phyloP scores from a whole-genome alignment of 2,329 filamentous ascomycete species.

The Nemania sp. region DNA sequence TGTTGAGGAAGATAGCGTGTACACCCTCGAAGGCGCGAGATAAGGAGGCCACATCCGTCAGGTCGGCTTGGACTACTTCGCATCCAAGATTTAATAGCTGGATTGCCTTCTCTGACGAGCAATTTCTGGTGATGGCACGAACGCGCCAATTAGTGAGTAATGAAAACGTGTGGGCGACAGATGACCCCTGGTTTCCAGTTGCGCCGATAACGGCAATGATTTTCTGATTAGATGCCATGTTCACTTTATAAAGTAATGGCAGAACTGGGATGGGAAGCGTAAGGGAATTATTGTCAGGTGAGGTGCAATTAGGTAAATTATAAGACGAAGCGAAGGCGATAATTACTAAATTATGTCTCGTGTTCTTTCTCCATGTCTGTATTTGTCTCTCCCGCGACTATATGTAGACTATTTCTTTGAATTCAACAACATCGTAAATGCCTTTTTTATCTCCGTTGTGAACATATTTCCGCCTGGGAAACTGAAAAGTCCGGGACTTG shows the following conservation, averaged over 20 bases:
- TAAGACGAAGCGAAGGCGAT: background rate
- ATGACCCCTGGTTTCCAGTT: constrained; percentile 32
- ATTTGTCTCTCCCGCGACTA: background rate
- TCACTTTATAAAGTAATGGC: background rate
- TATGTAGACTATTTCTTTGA: constrained; percentile 8
- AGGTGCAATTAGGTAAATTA: background rate
- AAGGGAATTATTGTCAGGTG: too few relatives aligned
- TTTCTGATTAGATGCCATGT: constrained; percentile 22
- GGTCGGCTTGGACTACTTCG: constrained; percentile 26
- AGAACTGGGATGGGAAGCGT: background rate
- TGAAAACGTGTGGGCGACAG: constrained; percentile 27
- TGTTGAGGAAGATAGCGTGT: constrained; percentile 34
- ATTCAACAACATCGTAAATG: background rate
- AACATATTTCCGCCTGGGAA: background rate
- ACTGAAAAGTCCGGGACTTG: background rate
- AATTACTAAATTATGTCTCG: constrained; percentile 1
- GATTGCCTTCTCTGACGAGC: constrained; percentile 19
- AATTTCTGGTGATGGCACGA: constrained; percentile 27
- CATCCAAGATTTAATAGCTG: constrained; percentile 24
- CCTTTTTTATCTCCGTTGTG: background rate
- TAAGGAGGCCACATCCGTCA: constrained; percentile 20
- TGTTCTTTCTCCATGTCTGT: background rate
- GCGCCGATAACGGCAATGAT: constrained; percentile 31
- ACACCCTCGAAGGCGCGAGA: constrained; percentile 26
- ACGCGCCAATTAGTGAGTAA: constrained; percentile 25